A percentile compares a stretch with the other conserved stretches of the same genome.
Conservation (phyloP, 2,329 filamentous ascomycete genomes). For the Diplodia seriata region DNA sequence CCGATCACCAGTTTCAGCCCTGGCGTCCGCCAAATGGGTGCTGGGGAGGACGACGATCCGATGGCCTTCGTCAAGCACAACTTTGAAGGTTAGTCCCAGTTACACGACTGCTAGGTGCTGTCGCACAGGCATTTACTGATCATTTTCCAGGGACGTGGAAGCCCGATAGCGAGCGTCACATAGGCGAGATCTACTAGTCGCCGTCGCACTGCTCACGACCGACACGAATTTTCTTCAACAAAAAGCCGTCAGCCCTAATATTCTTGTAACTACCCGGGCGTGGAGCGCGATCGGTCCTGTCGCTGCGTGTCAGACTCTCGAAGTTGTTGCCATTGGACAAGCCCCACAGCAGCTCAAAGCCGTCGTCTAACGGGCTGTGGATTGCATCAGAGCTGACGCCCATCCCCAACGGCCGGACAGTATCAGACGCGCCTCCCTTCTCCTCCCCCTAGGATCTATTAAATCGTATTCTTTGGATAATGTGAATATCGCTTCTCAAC, state of each 20-base stretch:
- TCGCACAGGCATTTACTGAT: conserved; percentile 27
- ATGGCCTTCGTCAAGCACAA: conserved; percentile 98
- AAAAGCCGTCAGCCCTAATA: conserved; percentile 28
- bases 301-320: conserved; percentile 2
- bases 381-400: conserved; percentile 1
- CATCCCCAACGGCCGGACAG: not conserved
- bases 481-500: conserved; percentile 6
- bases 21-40: conserved; percentile 90
- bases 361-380: not conserved
- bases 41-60: conserved; percentile 84
- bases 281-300: conserved; percentile 21
- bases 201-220: conserved; percentile 25
- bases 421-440: not conserved
- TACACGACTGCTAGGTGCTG: conserved; percentile 6
- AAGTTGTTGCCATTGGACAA: conserved; percentile 5
- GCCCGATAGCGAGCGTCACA: conserved; percentile 73
- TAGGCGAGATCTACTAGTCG: conserved; percentile 55
- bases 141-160: conserved; percentile 72
- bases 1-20: conserved; percentile 98
- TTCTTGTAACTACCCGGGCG: conserved; percentile 18
- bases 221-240: conserved; percentile 31
- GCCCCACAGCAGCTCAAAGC: not conserved
- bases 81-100: conserved; percentile 78
- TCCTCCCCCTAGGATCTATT: not conserved
- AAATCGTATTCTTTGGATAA: conserved; percentile 6